Evolutionary conservation across 2,329 filamentous ascomycete species (phyloP).

Genomic region (Corinectria fuckeliana): DNA sequence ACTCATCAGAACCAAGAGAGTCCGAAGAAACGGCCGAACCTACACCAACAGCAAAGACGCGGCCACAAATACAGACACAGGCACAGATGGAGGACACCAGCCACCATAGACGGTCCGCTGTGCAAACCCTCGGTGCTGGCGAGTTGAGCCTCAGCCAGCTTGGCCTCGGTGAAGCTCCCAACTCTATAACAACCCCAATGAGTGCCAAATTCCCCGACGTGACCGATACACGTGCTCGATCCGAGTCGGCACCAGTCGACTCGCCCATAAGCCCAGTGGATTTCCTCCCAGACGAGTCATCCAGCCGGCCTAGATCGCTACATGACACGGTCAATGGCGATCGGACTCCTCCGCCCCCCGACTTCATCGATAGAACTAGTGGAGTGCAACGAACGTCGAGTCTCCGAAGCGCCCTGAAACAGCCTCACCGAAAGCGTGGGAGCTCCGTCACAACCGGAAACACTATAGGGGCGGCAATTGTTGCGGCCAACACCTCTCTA

Average conservation of each 20-base stretch:
- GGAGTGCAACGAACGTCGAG: slow-evolving; percentile 69
- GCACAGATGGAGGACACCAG: slow-evolving; percentile 41
- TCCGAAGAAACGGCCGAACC: slow-evolving; percentile 52
- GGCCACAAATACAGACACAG: slow-evolving; percentile 37
- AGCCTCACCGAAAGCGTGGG: slow-evolving; percentile 74
- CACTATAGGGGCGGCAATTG: slow-evolving; percentile 74
- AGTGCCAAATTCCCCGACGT: slow-evolving; percentile 61
- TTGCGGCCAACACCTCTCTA: slow-evolving; percentile 73
- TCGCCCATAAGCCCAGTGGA: slow-evolving; percentile 38
- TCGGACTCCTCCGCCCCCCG: slow-evolving; percentile 67
- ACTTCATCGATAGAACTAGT: slow-evolving; percentile 68
- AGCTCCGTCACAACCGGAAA: slow-evolving; percentile 76
- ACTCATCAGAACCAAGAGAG: slow-evolving; percentile 30
- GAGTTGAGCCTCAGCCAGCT: slow-evolving; percentile 89
- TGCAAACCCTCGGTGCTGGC: slow-evolving; percentile 88
- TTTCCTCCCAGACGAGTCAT: slow-evolving; percentile 42
- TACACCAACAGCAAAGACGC: slow-evolving; percentile 38
- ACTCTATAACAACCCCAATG: slow-evolving; percentile 61
- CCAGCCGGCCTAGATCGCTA: slow-evolving; percentile 55
- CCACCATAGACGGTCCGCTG: slow-evolving; percentile 73
- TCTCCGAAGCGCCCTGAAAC: slow-evolving; percentile 65
- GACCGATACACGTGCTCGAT: slow-evolving; percentile 55
- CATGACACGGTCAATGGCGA: slow-evolving; percentile 61
- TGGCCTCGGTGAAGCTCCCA: slow-evolving; percentile 72
- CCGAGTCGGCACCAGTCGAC: slow-evolving; percentile 66